Conservation (phyloP, 495 filamentous ascomycete genomes). For the Hyphodiscus hymeniophilus region DNA sequence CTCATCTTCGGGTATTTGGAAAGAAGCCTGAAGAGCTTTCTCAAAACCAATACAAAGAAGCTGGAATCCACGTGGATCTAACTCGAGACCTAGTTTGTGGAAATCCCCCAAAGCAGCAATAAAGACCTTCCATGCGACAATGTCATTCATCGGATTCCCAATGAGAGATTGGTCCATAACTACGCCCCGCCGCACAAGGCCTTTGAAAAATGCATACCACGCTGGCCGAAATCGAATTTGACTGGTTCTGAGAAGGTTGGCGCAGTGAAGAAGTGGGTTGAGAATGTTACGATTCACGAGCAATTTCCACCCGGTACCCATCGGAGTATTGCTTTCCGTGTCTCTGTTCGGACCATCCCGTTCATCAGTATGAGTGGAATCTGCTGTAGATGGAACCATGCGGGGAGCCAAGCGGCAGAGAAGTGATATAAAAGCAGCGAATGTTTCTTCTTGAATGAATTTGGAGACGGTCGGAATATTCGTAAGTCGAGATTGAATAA, state of each 20-base stretch:
- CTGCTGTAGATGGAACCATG: not conserved
- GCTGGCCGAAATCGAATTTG: constrained; percentile 16
- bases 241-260: not conserved
- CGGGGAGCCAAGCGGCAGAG: constrained; percentile 19
- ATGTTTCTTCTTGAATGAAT: not conserved
- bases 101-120: constrained; percentile 31
- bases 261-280: not conserved
- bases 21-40: constrained; percentile 27
- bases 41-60: constrained; percentile 38
- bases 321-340: not conserved
- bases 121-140: constrained; percentile 37
- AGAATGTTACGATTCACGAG: not conserved
- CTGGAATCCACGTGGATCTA: constrained; percentile 35
- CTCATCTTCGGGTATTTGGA: not conserved
- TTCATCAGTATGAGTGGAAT: not conserved
- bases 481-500: too few relatives aligned
- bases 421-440: constrained; percentile 14
- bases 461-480: not conserved
- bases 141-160: constrained; percentile 24
- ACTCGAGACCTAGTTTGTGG: constrained; percentile 29
- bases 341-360: not conserved
- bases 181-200: constrained; percentile 23
- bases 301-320: not conserved
- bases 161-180: constrained; percentile 14
- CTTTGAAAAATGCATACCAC: constrained; percentile 24